Conservation (phyloP, 345 rosid genomes). For the Aegle marmelos region DNA sequence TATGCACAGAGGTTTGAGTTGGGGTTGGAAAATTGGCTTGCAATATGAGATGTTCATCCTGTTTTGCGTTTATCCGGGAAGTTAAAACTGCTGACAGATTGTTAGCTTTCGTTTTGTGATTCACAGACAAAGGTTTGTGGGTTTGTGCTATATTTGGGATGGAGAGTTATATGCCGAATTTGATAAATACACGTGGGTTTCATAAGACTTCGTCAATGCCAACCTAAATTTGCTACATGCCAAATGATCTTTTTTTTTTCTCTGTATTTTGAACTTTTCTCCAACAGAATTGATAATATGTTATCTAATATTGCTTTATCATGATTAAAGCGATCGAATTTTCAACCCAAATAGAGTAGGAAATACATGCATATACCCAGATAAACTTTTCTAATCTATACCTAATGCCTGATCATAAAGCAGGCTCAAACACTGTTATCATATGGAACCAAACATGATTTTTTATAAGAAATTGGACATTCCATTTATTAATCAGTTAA, state of each 20-base stretch:
- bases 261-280: background rate
- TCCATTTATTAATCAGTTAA: background rate
- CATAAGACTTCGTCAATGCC: constrained; percentile 7
- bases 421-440: background rate
- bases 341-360: background rate
- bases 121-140: background rate
- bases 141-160: constrained; percentile 7
- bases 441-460: background rate
- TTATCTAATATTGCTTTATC: background rate
- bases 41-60: constrained; percentile 1
- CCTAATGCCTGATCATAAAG: background rate
- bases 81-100: constrained; percentile 1
- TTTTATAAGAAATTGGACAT: background rate
- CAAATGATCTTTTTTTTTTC: background rate
- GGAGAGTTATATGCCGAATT: background rate
- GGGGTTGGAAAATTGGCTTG: background rate
- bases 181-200: background rate
- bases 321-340: background rate
- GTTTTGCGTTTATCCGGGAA: background rate
- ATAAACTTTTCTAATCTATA: background rate
- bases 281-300: background rate
- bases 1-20: background rate
- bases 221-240: background rate
- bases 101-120: constrained; percentile 14
- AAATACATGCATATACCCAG: background rate